Percentiles rank a stretch among this genome's conserved stretches.
phyloP scores from a whole-genome alignment of 1,284 basidiomycete species.

The Singerocomus inundabilis region DNA sequence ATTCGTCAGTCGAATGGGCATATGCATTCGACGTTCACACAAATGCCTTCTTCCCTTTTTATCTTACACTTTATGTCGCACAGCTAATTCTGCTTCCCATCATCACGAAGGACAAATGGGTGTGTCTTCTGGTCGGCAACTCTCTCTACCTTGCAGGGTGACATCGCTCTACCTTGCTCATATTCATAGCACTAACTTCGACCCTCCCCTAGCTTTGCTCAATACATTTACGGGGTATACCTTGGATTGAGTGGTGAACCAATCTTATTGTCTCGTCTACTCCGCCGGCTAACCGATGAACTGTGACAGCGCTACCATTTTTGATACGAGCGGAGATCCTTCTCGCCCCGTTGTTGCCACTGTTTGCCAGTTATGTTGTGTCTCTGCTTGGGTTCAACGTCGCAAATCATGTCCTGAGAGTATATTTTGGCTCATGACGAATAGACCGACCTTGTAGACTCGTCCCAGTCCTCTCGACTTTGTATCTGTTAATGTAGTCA shows the following conservation, averaged over 20 bases:
- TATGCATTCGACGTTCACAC: slow-evolving; percentile 95
- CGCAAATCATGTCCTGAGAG: slow-evolving; percentile 69
- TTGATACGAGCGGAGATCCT: slow-evolving; percentile 84
- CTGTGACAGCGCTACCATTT: slow-evolving; percentile 77
- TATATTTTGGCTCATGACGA: slow-evolving; percentile 70
- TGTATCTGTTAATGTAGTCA: slow-evolving; percentile 13
- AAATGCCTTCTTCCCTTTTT: slow-evolving; percentile 92
- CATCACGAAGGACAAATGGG: slow-evolving; percentile 82
- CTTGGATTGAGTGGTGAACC: slow-evolving; percentile 76
- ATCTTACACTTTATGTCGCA: slow-evolving; percentile 82
- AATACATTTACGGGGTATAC: slow-evolving; percentile 90
- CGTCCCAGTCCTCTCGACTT: not conserved
- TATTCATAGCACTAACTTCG: slow-evolving; percentile 1
- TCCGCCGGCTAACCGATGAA: slow-evolving; percentile 4
- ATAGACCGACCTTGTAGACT: slow-evolving; percentile 1
- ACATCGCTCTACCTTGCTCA: slow-evolving; percentile 25
- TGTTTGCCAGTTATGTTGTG: slow-evolving; percentile 81
- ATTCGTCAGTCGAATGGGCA: slow-evolving; percentile 82
- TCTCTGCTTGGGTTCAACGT: slow-evolving; percentile 90
- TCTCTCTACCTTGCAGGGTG: slow-evolving; percentile 86
- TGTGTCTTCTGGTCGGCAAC: slow-evolving; percentile 90
- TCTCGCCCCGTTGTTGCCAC: slow-evolving; percentile 80
- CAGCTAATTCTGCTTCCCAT: slow-evolving; percentile 84
- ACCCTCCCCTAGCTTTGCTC: slow-evolving; percentile 57
- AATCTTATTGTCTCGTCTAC: slow-evolving; percentile 6